Base-by-base conservation (phyloP, 2,329 filamentous ascomycete genomes). In the Paecilomyces sp. region DNA sequence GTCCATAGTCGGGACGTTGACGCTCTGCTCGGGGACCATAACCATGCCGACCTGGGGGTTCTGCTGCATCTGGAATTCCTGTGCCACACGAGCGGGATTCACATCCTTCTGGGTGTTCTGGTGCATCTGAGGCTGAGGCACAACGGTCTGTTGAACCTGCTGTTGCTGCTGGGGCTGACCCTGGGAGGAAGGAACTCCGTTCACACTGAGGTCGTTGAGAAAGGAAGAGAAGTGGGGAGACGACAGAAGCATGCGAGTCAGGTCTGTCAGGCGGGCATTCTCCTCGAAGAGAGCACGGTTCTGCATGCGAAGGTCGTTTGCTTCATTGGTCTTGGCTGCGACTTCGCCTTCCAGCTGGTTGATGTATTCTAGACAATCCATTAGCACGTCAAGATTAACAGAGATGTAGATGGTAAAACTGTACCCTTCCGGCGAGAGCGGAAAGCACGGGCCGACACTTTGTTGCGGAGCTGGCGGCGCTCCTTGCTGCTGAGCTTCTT, bases 401-500 rank as follows among this genome's bases (percentile, higher is more conserved):
- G 33, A 51, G 25, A 28, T 28, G 25, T 41, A 15, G 1, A 28
- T 52, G 47, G 30, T 22, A 25, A 47, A 28, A 64, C 71, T 83
- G 82, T 87, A 97, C 93, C 93, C 83, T 99, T 99, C 83, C 94
- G 89, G 68, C 94, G 84, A n/a, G 92, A 97, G 59, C 94, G 89
- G 86, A 99, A 99, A 57, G 93, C 93, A 67, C 94, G 91, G 63
- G 94, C 94, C 51, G 94, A 99, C 3, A 99, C 94, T 79, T 99
- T 99, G 84, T 99, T 99, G 64, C 94, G 87, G n/a, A 99, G 84
- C 77, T 97, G 94, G 66, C 94, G 88, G 62, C 94, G 88, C 78
- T 97, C 92, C 80, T 97, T 97, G 82, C 91, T 96, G 77, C 88
- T 94, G n/a, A 99, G 84, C 81, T 97, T 97, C 87, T 99, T 99